Evolutionary conservation across 768 basidiomycete species (phyloP), one percentile per base, ranked within the genome.

Genomic region (Asterophora parasitica): DNA sequence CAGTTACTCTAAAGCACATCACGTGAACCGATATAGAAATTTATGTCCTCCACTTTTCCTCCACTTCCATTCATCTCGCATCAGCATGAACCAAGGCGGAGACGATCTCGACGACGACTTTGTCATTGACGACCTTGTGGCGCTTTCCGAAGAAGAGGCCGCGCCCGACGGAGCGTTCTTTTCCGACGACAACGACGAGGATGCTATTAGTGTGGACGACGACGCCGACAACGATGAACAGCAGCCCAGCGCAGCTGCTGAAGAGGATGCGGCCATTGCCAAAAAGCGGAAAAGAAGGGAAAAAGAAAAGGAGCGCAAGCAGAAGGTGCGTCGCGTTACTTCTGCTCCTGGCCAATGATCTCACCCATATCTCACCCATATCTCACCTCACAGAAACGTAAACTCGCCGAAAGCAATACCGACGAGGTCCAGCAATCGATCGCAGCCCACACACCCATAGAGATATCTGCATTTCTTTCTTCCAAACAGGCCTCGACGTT

Each of bases 101-200:
- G 88, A 93, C 71, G 89, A 89, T 71, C 74, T 93, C 15, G 88
- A 87, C 40, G 91, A 92, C 62, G 85, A 91, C 54, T 90, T 85
- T 60, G 70, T 85, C 42, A 75, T 76, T 27, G 83, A 92, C 52
- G 83, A 84, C 36, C 69, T 78, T 11, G 76, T 87, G 0, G 82
- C 81, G 0, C 66, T 78, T 11, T 84, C 82, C 0, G 83, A 73
- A 9, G 83, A 80, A 38, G 86, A 86, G 52, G 78, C 62, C 8
- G 59, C 64, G 26, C 60, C 67, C 35, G 68, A 69, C 27, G 57
- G 30, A 20, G 49, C 41, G 45, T 58, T 58, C 49, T 57, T 68
- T 34, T 71, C 65, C 5, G 63, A 66, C 43, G 49, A 50, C 28
- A 53, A 53, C 32, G 76, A 74, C 38, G 77, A 78, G 27, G 63